Base-by-base conservation (phyloP, 2,329 filamentous ascomycete species). In the Ophiostoma tasmaniense region DNA sequence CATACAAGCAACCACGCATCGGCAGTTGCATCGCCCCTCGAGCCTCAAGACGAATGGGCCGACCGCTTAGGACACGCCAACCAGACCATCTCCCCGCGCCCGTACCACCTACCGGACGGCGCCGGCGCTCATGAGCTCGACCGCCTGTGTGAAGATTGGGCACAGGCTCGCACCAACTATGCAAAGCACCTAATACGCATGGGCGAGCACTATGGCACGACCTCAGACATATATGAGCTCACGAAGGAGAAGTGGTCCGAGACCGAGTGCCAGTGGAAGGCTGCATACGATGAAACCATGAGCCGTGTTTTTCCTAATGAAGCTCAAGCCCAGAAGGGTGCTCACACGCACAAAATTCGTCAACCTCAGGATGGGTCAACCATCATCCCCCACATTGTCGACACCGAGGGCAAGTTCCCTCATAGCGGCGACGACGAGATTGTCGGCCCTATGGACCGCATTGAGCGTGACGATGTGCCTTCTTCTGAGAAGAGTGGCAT, bases 231-330 rank as follows among this genome's bases (percentile, higher is more conserved):
- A 69, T 97, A 93, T 79, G 86, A 84, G 67, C 83, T 95, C 69
- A 97, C 93, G 0, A 89, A 95, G 77, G 86, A 90, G 71, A 98
- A 98, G 78, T 97, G 94, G 94, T 85, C 88, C 33, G 87, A 89
- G 73, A 90, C 91, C 61, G 91, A 97, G 76, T 82, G 82, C 1
- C 80, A 83, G 69, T 97, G 93, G 94, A 87, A 88, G 76, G 78
- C 79, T 45, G 85, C 88, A 68, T 87, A 95, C 76, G 87, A 92
- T 45, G 79, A 85, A 39, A 85, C 91, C 68, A 82, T 89, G 55
- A 80, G 81, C 22, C 81, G 84, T 42, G 82, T 85, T 3, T 14
- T 39, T 13, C 37, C 11, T 13, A 39, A 14, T 33, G 37, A 11
- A 39, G 37, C 37, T 3, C 37, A 39, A 14, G 37, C 80, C 2